phyloP scores from a whole-genome alignment of 2,329 filamentous ascomycete species.

The Hymenoscyphus albidus region DNA sequence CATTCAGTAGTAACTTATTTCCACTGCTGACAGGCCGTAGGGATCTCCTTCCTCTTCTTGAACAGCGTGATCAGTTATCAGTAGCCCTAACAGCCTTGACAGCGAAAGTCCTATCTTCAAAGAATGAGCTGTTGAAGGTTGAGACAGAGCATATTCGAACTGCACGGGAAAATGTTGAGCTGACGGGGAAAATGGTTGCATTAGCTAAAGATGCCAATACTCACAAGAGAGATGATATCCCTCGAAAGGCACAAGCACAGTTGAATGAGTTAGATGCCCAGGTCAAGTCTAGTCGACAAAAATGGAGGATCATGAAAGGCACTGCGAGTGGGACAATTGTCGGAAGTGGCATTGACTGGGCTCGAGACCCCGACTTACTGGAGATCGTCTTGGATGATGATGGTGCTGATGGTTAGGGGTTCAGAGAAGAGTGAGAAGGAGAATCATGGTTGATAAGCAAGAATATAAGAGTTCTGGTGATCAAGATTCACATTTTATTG shows the following conservation, averaged over 20 bases:
- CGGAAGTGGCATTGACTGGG: constrained; percentile 82
- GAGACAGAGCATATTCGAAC: constrained; percentile 56
- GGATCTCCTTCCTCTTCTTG: constrained; percentile 58
- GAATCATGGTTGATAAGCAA: neutral
- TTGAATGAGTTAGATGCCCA: constrained; percentile 56
- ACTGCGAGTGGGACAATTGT: constrained; percentile 74
- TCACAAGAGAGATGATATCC: constrained; percentile 51
- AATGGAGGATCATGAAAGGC: constrained; percentile 73
- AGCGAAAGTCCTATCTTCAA: constrained; percentile 47
- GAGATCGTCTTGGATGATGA: constrained; percentile 70
- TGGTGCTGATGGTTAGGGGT: constrained; percentile 36
- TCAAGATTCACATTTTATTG: neutral
- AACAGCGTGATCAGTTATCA: constrained; percentile 64
- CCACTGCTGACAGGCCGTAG: constrained; percentile 20
- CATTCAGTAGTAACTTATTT: constrained; percentile 9
- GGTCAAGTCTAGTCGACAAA: constrained; percentile 58
- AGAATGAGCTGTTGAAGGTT: constrained; percentile 50
- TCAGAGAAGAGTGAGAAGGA: neutral
- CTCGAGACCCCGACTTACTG: constrained; percentile 60
- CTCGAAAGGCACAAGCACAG: constrained; percentile 48
- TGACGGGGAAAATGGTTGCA: constrained; percentile 59
- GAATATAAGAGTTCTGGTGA: neutral
- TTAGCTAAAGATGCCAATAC: constrained; percentile 55
- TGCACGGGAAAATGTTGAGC: constrained; percentile 56
- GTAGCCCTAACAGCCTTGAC: constrained; percentile 59